Conservation (phyloP, 1,284 basidiomycete species). For the Stygiomarasmius scandens region DNA sequence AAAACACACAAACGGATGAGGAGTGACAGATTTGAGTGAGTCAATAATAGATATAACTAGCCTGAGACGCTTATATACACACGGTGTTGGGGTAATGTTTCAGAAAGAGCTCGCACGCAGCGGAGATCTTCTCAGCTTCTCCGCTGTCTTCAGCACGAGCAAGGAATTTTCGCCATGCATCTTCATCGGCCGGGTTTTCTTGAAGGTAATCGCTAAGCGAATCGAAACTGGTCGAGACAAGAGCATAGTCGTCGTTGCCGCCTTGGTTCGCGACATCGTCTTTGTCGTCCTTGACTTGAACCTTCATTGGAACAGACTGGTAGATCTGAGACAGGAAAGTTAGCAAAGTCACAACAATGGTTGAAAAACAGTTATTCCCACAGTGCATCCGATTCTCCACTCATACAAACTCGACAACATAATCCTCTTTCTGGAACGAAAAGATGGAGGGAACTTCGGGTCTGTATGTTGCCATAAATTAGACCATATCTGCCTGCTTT, state of each 20-base stretch:
- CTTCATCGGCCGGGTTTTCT: conserved; percentile 59
- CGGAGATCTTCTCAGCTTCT: conserved; percentile 68
- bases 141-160: conserved; percentile 67
- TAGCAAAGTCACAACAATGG: no score
- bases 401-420: no score
- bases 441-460: no score
- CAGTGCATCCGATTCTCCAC: no score
- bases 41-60: not conserved
- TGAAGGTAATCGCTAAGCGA: conserved; percentile 36
- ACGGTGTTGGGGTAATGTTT: conserved; percentile 81
- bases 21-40: not conserved
- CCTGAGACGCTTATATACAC: conserved; percentile 26
- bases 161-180: conserved; percentile 70
- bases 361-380: no score
- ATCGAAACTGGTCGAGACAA: conserved; percentile 36
- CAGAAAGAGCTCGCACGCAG: conserved; percentile 75
- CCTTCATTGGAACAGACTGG: not conserved
- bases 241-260: not conserved
- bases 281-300: not conserved
- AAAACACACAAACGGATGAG: not conserved
- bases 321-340: no score
- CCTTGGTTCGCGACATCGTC: not conserved
- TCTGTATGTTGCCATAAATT: no score
- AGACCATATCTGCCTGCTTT: no score
- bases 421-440: no score